These are phyloP conservation scores for Helicocarpus griseus DNA, from an alignment of 2,329 filamentous ascomycete genomes.

Conservation along the genomic window DNA sequence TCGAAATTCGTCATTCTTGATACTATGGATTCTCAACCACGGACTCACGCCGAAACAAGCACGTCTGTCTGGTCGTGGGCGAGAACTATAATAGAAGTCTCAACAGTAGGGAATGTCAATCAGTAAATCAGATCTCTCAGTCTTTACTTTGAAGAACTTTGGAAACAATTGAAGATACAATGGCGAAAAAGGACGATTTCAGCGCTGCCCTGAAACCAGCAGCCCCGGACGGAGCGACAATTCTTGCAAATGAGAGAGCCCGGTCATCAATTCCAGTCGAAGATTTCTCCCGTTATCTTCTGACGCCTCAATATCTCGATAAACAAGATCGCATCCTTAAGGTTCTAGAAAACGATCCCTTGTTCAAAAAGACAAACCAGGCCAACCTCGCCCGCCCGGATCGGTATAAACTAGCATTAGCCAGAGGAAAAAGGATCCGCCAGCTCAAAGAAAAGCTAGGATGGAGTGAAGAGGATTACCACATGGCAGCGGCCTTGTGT, in stretches of 20 bases:
- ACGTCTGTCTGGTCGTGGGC: not conserved
- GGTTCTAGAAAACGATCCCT: slow-evolving; percentile 37
- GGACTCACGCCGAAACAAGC: not conserved
- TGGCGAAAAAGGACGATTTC: slow-evolving; percentile 31
- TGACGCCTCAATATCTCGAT: slow-evolving; percentile 39
- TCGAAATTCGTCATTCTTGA: not conserved
- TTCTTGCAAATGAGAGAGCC: slow-evolving; percentile 37
- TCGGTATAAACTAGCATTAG: slow-evolving; percentile 43
- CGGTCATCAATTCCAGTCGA: slow-evolving; percentile 35
- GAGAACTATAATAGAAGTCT: not conserved
- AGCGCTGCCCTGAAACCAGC: slow-evolving; percentile 40
- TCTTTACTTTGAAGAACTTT: not conserved
- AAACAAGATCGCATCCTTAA: slow-evolving; percentile 38
- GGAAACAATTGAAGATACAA: not conserved
- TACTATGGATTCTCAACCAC: not conserved
- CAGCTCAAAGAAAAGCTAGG: slow-evolving; percentile 36
- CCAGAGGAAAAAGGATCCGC: slow-evolving; percentile 42
- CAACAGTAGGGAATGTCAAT: too few species aligned
- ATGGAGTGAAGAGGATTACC: slow-evolving; percentile 42
- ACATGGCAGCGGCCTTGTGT: slow-evolving; percentile 43
- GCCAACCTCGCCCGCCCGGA: slow-evolving; percentile 43
- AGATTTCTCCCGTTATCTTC: slow-evolving; percentile 38
- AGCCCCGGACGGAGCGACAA: slow-evolving; percentile 36
- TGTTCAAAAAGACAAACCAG: slow-evolving; percentile 43
- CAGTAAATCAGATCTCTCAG: not conserved